phyloP scores from a whole-genome alignment of 2,329 filamentous ascomycete species.

The Diplodia seriata region DNA sequence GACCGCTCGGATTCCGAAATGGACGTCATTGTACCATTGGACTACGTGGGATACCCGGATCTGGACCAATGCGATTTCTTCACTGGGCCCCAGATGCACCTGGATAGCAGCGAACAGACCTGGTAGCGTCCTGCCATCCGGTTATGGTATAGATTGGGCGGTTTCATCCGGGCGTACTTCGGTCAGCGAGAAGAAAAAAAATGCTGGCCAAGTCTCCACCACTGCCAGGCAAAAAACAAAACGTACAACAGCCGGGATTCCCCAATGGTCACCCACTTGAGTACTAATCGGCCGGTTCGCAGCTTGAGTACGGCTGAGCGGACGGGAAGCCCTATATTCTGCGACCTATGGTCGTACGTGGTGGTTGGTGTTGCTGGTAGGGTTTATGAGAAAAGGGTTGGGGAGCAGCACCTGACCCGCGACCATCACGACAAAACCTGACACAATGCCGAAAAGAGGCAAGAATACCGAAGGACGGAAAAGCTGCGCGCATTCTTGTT shows the following conservation, averaged over 20 bases:
- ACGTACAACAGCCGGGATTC: conserved; percentile 34
- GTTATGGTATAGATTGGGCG: background rate
- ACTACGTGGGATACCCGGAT: background rate
- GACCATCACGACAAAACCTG: background rate
- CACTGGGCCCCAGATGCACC: background rate
- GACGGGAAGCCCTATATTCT: conserved; percentile 12
- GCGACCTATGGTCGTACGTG: conserved; percentile 34
- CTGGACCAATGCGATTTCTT: background rate
- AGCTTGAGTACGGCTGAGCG: conserved; percentile 24
- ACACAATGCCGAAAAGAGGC: background rate
- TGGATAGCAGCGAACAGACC: background rate
- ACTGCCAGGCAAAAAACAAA: conserved; percentile 30
- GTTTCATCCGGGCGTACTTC: background rate
- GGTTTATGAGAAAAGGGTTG: background rate
- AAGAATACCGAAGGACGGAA: background rate
- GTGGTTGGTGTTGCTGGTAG: background rate
- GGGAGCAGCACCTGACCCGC: too few relatives aligned
- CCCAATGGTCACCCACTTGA: conserved; percentile 33
- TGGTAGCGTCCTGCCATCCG: too few relatives aligned
- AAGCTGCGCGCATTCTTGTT: background rate
- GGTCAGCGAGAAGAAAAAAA: background rate
- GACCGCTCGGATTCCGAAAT: background rate
- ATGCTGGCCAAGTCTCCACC: too few relatives aligned
- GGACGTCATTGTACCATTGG: background rate
- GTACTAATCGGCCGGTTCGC: conserved; percentile 33